Base-by-base conservation (phyloP, 2,329 filamentous ascomycete genomes). In the Xylaria sp. region DNA sequence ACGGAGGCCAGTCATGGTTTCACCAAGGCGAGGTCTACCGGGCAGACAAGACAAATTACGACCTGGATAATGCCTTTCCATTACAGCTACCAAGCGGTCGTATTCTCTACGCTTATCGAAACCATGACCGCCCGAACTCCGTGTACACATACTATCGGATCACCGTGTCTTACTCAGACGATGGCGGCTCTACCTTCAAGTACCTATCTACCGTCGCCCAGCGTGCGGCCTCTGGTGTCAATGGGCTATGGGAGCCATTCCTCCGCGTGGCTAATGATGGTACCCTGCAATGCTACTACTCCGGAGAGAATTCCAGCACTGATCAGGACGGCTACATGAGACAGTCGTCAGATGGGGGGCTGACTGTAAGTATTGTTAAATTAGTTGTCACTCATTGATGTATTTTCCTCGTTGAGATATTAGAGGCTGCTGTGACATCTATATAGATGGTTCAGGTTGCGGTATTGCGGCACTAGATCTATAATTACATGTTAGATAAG, bases 231-330 rank as follows among this genome's bases (percentile, higher is more conserved):
- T 65, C 64, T 3, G 68, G 60, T 5, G 54, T 69, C 16, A 81
- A 81, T 37, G 83, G 83, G 2, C 75, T 80, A 4, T 85, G 83
- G 83, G 83, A 85, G 67, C 84, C 83, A 0, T 84, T 84, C 68
- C 60, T 85, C 23, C 76, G 82, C 5, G 70, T 80, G 1, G 79
- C 79, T 0, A 66, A 70, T 0, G 79, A 83, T 62, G 81, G 81
- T 0, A 75, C 77, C 2, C 64, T 84, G 27, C 81, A 85, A 72
- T 76, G 82, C 55, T 85, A 81, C 72, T 85, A 84, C 70, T 83
- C 81, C 4, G 76, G 76, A 1, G 82, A 84, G 74, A 83, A 81
- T 55, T 72, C 44, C 1, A 71, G 60, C 0, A 67, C 57, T 4
- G 81, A 83, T 61, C 84, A 85, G 73, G 82, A 85, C 62, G 81